phyloP scores from a whole-genome alignment of 306 rosid species.

The Glycine soja region DNA sequence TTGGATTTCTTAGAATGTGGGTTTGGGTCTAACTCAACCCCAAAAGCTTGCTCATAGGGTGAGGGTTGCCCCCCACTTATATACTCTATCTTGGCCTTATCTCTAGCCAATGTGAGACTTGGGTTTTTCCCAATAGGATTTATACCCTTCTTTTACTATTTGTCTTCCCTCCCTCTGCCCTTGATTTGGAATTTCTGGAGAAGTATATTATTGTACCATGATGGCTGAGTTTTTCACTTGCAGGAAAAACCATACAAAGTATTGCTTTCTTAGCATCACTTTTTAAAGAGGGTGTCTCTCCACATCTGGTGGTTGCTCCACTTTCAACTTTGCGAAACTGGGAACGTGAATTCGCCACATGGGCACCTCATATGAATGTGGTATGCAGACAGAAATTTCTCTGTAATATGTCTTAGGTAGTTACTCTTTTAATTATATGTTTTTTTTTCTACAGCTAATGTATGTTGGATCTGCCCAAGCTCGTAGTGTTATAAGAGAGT shows the following conservation, averaged over 20 bases:
- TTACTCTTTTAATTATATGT: slow-evolving; percentile 50
- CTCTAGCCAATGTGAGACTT: too few relatives aligned
- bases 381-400: slow-evolving; percentile 61
- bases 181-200: slow-evolving; percentile 23
- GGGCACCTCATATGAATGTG: slow-evolving; percentile 99
- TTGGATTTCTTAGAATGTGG: background rate
- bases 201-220: slow-evolving; percentile 32
- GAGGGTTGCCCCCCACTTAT: too few relatives aligned
- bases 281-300: slow-evolving; percentile 69
- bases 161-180: slow-evolving; percentile 13
- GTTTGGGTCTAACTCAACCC: too few relatives aligned
- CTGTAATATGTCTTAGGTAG: slow-evolving; percentile 34
- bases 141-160: slow-evolving; percentile 8
- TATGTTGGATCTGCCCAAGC: slow-evolving; percentile 95
- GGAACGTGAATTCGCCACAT: slow-evolving; percentile 98
- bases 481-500: slow-evolving; percentile 83
- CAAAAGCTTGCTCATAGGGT: too few relatives aligned
- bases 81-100: too few relatives aligned
- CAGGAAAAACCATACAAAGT: slow-evolving; percentile 99
- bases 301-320: slow-evolving; percentile 99
- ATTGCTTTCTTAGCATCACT: slow-evolving; percentile 97
- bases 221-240: slow-evolving; percentile 46
- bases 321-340: slow-evolving; percentile 95
- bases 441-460: slow-evolving; percentile 75
- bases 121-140: background rate